Base-by-base conservation (phyloP, 2,329 filamentous ascomycete genomes). In the Colletotrichum salicis region DNA sequence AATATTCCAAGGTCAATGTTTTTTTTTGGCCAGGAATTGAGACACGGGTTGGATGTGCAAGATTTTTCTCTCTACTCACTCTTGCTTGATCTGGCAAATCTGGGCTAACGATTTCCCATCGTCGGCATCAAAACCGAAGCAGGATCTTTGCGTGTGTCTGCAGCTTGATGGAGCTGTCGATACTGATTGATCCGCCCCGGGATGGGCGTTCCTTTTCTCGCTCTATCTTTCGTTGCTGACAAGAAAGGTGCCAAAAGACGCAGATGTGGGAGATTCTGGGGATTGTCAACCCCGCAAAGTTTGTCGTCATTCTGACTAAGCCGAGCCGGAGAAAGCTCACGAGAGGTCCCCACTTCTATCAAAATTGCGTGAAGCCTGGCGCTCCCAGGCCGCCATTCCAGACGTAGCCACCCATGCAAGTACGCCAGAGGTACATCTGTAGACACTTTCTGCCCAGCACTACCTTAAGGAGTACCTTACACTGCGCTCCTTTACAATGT, bases 221-320 rank as follows among this genome's bases (percentile, higher is more conserved):
- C 64, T 63, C 31, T 68, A 41, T 62, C 41, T 64, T 62, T 57
- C 52, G 58, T 68, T 48, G 60, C 51, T 37, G n/a, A 54, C 5
- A 19, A 56, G 29, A 48, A 27, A 27, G 35, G 6, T 37, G 31
- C 8, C 6, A 55, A 60, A 54, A 37, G 27, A 10, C 22, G 22
- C 22, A 57, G 22, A 41, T 41, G 45, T 29, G 45, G 45, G 29
- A 54, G 45, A 63, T 41, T 70, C 67, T 66, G 66, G 67, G 67
- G 60, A 61, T 52, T 19, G 48, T 45, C 45, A 66, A 72, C 70
- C 70, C 70, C 70, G 67, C 70, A 72, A 72, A 70, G 59, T 55
- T 54, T 70, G 70, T 72, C 70, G 70, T 72, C 70, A 72, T 72
- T 58, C 60, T 72, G 67, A 72, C 60, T 72, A 72, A 72, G 60